A percentile compares a stretch with the other conserved stretches of the same genome.
Evolutionary conservation across 352 stramenopile genomes (phyloP).

Genomic region (Phytophthora litchii): DNA sequence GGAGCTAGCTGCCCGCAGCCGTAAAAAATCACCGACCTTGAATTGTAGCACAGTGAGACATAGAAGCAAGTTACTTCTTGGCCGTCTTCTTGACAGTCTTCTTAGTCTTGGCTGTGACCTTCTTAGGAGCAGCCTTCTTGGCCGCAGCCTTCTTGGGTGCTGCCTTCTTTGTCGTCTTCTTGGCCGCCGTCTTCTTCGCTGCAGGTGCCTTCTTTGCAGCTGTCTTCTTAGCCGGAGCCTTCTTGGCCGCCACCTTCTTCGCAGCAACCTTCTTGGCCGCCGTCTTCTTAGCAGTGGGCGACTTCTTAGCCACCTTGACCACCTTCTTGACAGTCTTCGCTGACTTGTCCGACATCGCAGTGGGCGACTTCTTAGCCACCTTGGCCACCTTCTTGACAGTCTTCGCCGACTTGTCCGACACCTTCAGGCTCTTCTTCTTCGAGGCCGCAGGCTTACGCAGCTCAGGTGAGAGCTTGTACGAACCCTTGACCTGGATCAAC

Average conservation of each 20-base stretch:
- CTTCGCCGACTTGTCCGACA: conserved; percentile 51
- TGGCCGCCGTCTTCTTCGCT: conserved; percentile 54
- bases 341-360: conserved; percentile 53
- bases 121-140: conserved; percentile 67
- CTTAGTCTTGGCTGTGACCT: conserved; percentile 51
- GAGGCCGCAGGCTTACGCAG: conserved; percentile 65
- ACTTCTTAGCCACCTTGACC: conserved; percentile 61
- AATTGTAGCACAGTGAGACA: conserved; percentile 19
- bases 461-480: conserved; percentile 78
- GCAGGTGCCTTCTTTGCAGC: conserved; percentile 50
- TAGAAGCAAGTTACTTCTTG: conserved; percentile 56
- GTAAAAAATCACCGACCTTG: conserved; percentile 49
- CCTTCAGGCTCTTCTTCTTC: conserved; percentile 72
- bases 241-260: conserved; percentile 78
- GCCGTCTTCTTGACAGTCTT: conserved; percentile 60
- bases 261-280: conserved; percentile 68
- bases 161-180: conserved; percentile 50
- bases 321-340: conserved; percentile 55
- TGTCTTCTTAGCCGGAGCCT: conserved; percentile 69
- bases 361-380: conserved; percentile 53
- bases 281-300: conserved; percentile 43
- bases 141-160: conserved; percentile 56
- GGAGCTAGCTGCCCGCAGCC: conserved; percentile 3
- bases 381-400: conserved; percentile 60
- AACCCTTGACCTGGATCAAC: conserved; percentile 88